A percentile compares a stretch with the other conserved stretches of the same genome.
These are phyloP conservation scores for Trichoderma sp. DNA, from an alignment of 2,329 filamentous ascomycete genomes.

Conservation along the genomic window DNA sequence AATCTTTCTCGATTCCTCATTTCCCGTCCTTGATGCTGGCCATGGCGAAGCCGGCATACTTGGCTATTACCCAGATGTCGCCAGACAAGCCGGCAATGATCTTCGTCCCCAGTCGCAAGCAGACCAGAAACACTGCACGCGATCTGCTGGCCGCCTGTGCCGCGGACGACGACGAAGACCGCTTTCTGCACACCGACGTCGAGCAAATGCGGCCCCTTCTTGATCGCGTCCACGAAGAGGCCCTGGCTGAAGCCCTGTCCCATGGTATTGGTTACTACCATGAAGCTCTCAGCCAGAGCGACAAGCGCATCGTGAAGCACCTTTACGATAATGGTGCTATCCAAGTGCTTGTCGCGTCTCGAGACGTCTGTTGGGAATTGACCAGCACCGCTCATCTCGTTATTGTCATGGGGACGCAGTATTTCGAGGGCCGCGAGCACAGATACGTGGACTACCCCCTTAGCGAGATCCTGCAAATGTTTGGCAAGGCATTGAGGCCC, in stretches of 20 bases:
- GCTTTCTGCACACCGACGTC: slow-evolving; percentile 83
- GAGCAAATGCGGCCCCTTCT: slow-evolving; percentile 82
- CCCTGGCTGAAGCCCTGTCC: slow-evolving; percentile 82
- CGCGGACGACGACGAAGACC: slow-evolving; percentile 87
- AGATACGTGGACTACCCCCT: slow-evolving; percentile 96
- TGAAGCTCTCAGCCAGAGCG: slow-evolving; percentile 83
- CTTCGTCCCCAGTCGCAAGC: slow-evolving; percentile 92
- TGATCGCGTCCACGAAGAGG: slow-evolving; percentile 79
- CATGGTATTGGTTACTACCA: slow-evolving; percentile 98
- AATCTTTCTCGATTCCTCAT: slow-evolving; percentile 93
- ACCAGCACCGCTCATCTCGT: slow-evolving; percentile 86
- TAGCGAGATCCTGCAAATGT: slow-evolving; percentile 96
- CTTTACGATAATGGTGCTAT: slow-evolving; percentile 88
- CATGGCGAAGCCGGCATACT: slow-evolving; percentile 93
- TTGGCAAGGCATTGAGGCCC: slow-evolving; percentile 84
- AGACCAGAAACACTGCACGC: slow-evolving; percentile 81
- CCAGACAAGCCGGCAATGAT: slow-evolving; percentile 86
- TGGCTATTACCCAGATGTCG: slow-evolving; percentile 85
- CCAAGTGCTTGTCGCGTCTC: slow-evolving; percentile 73
- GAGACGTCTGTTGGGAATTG: slow-evolving; percentile 96
- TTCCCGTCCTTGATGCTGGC: slow-evolving; percentile 98
- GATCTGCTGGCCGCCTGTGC: slow-evolving; percentile 87
- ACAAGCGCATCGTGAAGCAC: slow-evolving; percentile 92
- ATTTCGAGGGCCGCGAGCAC: slow-evolving; percentile 94
- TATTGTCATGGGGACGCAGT: slow-evolving; percentile 96